Evolutionary conservation across 495 filamentous ascomycete genomes (phyloP).

Genomic region (Podospora appendiculata): DNA sequence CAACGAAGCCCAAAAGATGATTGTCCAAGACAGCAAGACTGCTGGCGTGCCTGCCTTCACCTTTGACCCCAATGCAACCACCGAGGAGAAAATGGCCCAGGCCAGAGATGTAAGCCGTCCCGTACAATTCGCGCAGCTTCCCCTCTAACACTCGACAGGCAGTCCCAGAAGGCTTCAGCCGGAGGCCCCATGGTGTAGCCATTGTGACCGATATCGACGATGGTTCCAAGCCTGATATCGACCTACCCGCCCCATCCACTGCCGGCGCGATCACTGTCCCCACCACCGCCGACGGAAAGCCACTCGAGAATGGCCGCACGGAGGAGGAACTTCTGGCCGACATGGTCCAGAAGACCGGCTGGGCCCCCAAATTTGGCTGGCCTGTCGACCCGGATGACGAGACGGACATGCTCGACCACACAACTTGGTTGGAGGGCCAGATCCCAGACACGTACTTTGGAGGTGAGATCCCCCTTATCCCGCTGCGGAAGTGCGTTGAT

Average conservation of each 20-base stretch:
- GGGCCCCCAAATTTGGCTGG: constrained; percentile 78
- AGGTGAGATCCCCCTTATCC: constrained; percentile 40
- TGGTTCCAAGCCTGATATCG: constrained; percentile 60
- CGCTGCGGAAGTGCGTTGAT: too few species aligned
- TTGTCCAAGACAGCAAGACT: constrained; percentile 67
- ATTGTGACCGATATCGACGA: constrained; percentile 71
- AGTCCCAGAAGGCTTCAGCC: constrained; percentile 51
- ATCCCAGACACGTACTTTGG: constrained; percentile 89
- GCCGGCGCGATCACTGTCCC: constrained; percentile 47
- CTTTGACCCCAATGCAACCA: constrained; percentile 79
- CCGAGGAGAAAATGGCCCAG: constrained; percentile 76
- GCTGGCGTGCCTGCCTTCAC: constrained; percentile 71
- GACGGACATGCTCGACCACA: constrained; percentile 70
- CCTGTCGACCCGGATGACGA: constrained; percentile 41
- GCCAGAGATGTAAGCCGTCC: constrained; percentile 44
- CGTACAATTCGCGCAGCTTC: not conserved
- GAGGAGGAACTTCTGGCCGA: constrained; percentile 50
- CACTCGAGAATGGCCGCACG: constrained; percentile 34
- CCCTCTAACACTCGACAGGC: constrained; percentile 18
- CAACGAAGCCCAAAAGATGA: constrained; percentile 58
- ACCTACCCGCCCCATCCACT: constrained; percentile 68
- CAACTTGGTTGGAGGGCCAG: constrained; percentile 76
- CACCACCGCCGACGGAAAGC: constrained; percentile 37
- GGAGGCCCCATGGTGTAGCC: constrained; percentile 58
- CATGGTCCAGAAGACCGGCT: constrained; percentile 67